Evolutionary conservation across 2,329 filamentous ascomycete genomes (phyloP), one percentile per base, ranked within the genome.

Genomic region (Pseudogymnoascus sp.): DNA sequence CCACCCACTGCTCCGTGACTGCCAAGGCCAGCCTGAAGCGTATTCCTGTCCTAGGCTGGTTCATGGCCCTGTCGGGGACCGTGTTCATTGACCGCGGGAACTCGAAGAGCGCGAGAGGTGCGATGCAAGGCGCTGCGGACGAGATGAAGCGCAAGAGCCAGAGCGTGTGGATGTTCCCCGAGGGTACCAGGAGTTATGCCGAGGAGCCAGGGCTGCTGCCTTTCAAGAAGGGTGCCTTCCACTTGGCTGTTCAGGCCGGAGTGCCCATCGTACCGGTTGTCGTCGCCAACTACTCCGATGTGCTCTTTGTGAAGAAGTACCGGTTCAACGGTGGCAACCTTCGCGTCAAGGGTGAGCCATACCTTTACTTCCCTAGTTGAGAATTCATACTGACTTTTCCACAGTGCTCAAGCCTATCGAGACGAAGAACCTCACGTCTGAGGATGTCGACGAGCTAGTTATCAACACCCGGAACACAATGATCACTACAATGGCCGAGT

Each of bases 181-280:
- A 99, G 78, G 95, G 95, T 60, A 99, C 95, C 1, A 85, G 95
- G 69, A 96, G 90, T 74, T 96, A 97, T 78, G 83, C 89, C 64
- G 85, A 89, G 70, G 87, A 93, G 62, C 90, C 95, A 1, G 84
- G 83, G 64, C 78, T 99, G 70, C 80, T 97, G 62, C 90, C 92
- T n/a, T 99, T 97, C 82, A 99, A 99, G 79, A 99, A 99, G 81
- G 95, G 95, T 65, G 95, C 93, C 56, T 99, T 99, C 77, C 93
- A 99, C 75, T 83, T 99, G 36, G 95, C 95, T 53, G 85, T 99
- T 18, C 90, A 97, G 80, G 93, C 93, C 1, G 89, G 91, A 68
- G 95, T 97, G 5, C 93, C 93, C 25, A 90, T 99, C 70, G 88
- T 99, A 3, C 95, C 95, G 0, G 83, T 96, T 37, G 88, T 92